Percentiles rank a stretch among this genome's conserved stretches.
Evolutionary conservation across 1,284 basidiomycete species (phyloP).

Genomic region (Rhodotorula sp.): DNA sequence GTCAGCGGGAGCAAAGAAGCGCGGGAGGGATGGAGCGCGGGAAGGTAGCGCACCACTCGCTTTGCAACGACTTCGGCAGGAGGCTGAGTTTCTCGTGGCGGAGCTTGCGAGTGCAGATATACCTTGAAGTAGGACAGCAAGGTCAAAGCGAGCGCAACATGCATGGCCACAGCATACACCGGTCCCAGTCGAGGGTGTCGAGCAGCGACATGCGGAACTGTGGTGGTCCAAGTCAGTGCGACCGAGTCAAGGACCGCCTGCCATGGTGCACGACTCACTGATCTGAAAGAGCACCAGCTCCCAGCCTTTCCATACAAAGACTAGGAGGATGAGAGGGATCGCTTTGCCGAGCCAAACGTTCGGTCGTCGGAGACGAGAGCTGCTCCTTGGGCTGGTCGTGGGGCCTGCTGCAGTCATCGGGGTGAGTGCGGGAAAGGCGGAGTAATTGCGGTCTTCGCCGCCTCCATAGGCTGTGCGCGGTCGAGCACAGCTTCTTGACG

Average conservation of each 20-base stretch:
- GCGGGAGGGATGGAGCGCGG: no score
- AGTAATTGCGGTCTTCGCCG: no score
- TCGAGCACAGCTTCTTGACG: no score
- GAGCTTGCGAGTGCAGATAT: conserved; percentile 5
- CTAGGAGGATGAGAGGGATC: conserved; percentile 16
- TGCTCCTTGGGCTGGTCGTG: no score
- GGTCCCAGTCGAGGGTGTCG: not conserved
- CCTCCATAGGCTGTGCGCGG: no score
- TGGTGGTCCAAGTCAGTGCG: not conserved
- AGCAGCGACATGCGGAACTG: conserved; percentile 9
- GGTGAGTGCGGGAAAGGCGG: no score
- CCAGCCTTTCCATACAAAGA: conserved; percentile 20
- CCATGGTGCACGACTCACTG: not conserved
- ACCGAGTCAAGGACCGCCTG: not conserved
- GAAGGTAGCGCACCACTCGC: conserved; percentile 9
- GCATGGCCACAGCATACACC: conserved; percentile 9
- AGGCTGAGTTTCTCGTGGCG: not conserved
- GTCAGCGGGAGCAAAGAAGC: not conserved
- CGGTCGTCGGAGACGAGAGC: not conserved
- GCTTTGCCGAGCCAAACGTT: conserved; percentile 33
- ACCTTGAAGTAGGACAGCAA: conserved; percentile 15
- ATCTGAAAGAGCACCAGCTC: conserved; percentile 13
- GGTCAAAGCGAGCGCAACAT: conserved; percentile 8
- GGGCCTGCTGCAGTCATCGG: not conserved
- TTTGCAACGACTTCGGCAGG: conserved; percentile 1